Conservation (phyloP, 2,329 filamentous ascomycete species). For the Paradendryphiella salina region DNA sequence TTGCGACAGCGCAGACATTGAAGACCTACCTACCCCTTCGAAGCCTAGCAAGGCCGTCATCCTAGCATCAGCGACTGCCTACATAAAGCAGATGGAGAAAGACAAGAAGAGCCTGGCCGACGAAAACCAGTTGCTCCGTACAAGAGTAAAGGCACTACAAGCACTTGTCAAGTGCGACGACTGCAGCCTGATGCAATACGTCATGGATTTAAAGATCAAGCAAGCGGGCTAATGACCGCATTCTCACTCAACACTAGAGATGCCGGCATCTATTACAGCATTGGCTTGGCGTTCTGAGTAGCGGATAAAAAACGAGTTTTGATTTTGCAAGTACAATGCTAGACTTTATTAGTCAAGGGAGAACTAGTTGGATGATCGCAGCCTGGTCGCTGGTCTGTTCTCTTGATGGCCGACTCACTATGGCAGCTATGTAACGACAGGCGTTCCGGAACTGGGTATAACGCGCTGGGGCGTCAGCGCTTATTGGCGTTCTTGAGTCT, state of each 20-base stretch:
- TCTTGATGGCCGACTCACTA: neutral
- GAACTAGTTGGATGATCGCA: neutral
- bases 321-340: neutral
- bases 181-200: slow-evolving; percentile 51
- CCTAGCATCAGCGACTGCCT: slow-evolving; percentile 51
- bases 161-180: slow-evolving; percentile 53
- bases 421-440: slow-evolving; percentile 18
- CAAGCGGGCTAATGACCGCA: slow-evolving; percentile 17
- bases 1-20: slow-evolving; percentile 49
- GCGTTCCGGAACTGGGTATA: slow-evolving; percentile 7
- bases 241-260: neutral
- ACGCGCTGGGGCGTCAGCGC: slow-evolving; percentile 12
- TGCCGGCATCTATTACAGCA: slow-evolving; percentile 21
- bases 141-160: slow-evolving; percentile 50
- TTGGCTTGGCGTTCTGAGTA: slow-evolving; percentile 22
- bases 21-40: slow-evolving; percentile 49
- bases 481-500: slow-evolving; percentile 13
- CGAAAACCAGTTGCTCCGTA: slow-evolving; percentile 46
- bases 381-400: neutral
- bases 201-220: slow-evolving; percentile 48
- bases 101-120: slow-evolving; percentile 48
- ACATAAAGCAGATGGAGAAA: slow-evolving; percentile 53
- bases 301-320: slow-evolving; percentile 4
- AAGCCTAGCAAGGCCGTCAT: slow-evolving; percentile 54
- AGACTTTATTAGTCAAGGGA: neutral